Base-by-base conservation (phyloP, 305 asterid genomes). In the Ajuga reptans region DNA sequence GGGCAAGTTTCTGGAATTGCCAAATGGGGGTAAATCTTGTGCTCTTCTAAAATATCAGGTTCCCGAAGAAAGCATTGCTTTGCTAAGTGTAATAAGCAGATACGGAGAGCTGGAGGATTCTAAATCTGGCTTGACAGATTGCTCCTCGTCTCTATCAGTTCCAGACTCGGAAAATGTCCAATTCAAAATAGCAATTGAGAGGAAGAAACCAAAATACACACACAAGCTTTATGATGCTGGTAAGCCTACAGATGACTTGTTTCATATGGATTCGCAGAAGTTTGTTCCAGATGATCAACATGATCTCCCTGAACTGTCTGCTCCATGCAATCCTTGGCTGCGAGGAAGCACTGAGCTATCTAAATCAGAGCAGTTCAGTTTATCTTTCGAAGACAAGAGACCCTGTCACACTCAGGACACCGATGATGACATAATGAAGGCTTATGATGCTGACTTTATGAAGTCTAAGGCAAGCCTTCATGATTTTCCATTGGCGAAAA, bases 51-150 rank as follows among this genome's bases (percentile, higher is more conserved):
- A 83, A 64, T 83, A 78, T 75, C 84, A 66, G 53, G 84, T 91
- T 83, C 89, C 96, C 46, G 81, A 77, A 75, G 95, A 83, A 83
- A 88, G 96, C 82, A 69, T 91, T 72, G 75, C 84, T 66, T 77
- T 91, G 77, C 75, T 89, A 27, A 82, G 84, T 76, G 83, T 82
- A 72, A 33, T 79, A 81, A 79, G 88, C 82, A 86, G 84, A 82
- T 88, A 80, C 53, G 98, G 98, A 33, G 95, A 87, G 87, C 85
- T 84, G 45, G 99, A 94, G 83, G 97, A 85, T 82, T 84, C 87
- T 51, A 87, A 78, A 83, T 94, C 99, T 68, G 97, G 86, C 75
- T 69, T 87, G 82, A 94, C 99, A 73, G 97, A 94, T 70, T 86
- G 96, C 81, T 91, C 98, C 66, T 90, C 97, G 36, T 85, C 96